phyloP scores from a whole-genome alignment of 2,329 filamentous ascomycete species.

The Clonostachys rhizophaga region DNA sequence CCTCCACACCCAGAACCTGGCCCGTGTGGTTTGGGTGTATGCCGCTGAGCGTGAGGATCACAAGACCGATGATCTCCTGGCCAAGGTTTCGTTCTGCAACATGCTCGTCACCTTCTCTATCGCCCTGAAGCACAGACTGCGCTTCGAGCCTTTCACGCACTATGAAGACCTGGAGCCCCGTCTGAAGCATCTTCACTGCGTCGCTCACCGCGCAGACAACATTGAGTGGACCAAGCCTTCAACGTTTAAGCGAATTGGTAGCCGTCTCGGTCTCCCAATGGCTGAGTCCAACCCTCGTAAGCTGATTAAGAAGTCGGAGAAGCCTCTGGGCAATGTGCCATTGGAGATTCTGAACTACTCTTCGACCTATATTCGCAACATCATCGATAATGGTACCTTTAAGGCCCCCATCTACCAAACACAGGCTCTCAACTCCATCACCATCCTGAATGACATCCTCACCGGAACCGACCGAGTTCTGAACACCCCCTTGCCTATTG shows the following conservation, averaged over 20 bases:
- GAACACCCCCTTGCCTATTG: constrained; percentile 76
- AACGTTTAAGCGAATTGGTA: constrained; percentile 60
- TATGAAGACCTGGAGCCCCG: constrained; percentile 71
- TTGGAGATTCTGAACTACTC: constrained; percentile 76
- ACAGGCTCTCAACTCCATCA: constrained; percentile 54
- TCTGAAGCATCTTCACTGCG: constrained; percentile 69
- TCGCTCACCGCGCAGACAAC: constrained; percentile 49
- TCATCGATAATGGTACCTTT: constrained; percentile 51
- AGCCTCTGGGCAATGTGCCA: constrained; percentile 77
- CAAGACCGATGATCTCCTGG: constrained; percentile 58
- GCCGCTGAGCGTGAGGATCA: constrained; percentile 47
- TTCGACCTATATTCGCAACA: constrained; percentile 58
- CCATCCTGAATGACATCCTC: constrained; percentile 66
- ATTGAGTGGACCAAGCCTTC: constrained; percentile 31
- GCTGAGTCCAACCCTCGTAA: constrained; percentile 76
- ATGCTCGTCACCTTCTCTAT: constrained; percentile 72
- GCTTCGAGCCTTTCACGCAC: constrained; percentile 76
- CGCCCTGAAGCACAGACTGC: constrained; percentile 75
- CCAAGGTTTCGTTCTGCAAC: constrained; percentile 68
- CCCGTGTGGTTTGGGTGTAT: constrained; percentile 81
- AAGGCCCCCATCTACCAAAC: constrained; percentile 55
- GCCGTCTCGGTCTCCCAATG: constrained; percentile 73
- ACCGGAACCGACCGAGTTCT: constrained; percentile 73
- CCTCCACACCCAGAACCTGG: constrained; percentile 61
- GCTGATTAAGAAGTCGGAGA: constrained; percentile 65